Conservation (phyloP, 306 rosid species). For the Carpinus viminea region DNA sequence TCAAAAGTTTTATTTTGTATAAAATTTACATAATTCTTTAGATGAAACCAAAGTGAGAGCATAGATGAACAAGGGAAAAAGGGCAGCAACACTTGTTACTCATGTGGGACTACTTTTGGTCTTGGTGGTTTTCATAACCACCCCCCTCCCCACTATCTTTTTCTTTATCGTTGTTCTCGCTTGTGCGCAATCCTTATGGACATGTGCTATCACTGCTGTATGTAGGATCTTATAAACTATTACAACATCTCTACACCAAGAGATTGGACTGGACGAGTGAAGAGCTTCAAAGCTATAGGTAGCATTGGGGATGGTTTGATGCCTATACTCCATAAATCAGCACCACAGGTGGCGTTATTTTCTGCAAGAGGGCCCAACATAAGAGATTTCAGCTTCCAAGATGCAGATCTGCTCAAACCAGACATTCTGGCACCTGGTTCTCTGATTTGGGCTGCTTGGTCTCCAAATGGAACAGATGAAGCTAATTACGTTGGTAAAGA, state of each 20-base stretch:
- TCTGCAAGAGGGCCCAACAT: conserved; percentile 97
- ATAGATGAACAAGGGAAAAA: background rate
- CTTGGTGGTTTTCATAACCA: background rate
- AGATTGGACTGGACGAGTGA: conserved; percentile 98
- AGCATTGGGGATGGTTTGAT: conserved; percentile 86
- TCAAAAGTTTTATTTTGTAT: background rate
- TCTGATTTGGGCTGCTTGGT: conserved; percentile 99
- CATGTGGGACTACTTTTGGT: conserved; percentile 15
- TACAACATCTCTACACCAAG: conserved; percentile 85
- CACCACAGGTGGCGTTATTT: conserved; percentile 94
- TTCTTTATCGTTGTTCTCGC: conserved; percentile 21
- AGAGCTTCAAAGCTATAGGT: conserved; percentile 77
- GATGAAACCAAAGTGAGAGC: background rate
- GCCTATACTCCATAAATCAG: conserved; percentile 93
- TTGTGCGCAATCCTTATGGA: conserved; percentile 21
- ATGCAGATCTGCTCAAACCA: conserved; percentile 99
- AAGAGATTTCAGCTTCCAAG: conserved; percentile 90
- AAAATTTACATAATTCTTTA: background rate
- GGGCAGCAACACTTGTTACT: background rate
- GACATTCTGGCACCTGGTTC: conserved; percentile 99
- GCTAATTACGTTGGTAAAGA: conserved; percentile 79
- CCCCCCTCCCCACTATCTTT: background rate
- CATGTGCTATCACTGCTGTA: conserved; percentile 28
- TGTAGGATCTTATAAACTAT: conserved; percentile 88
- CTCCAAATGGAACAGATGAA: conserved; percentile 98